Conservation (phyloP, 768 basidiomycete species). For the Tephrocybe sp. region DNA sequence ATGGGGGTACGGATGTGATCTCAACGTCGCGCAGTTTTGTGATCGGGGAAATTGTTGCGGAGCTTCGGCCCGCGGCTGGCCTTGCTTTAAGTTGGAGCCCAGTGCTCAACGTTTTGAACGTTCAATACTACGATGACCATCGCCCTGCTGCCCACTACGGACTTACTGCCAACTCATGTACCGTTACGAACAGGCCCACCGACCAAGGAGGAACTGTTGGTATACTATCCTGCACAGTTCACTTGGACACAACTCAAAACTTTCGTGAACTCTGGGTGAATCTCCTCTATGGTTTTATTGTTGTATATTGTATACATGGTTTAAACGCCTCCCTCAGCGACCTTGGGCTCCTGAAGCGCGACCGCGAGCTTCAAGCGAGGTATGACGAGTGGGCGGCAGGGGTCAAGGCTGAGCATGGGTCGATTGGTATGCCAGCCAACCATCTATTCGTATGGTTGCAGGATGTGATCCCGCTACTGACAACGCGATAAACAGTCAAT, state of each 20-base stretch:
- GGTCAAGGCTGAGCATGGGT: slow-evolving; percentile 60
- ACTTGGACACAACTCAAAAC: slow-evolving; percentile 75
- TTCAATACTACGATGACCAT: slow-evolving; percentile 9
- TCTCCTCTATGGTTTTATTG: neutral
- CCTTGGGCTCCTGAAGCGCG: slow-evolving; percentile 75
- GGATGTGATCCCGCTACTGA: neutral
- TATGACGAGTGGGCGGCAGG: slow-evolving; percentile 59
- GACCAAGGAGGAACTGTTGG: slow-evolving; percentile 61
- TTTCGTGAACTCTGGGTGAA: slow-evolving; percentile 77
- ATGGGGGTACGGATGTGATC: too few relatives aligned
- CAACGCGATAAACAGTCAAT: slow-evolving; percentile 41
- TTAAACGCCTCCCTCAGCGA: slow-evolving; percentile 48
- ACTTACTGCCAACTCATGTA: slow-evolving; percentile 25
- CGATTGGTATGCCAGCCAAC: slow-evolving; percentile 61
- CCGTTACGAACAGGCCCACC: slow-evolving; percentile 59
- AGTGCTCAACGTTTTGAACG: too few relatives aligned
- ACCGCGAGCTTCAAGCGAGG: slow-evolving; percentile 62
- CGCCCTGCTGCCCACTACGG: neutral
- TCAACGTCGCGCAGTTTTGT: too few relatives aligned
- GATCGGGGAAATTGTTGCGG: neutral
- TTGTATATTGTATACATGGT: too few relatives aligned
- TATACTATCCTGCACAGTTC: slow-evolving; percentile 71
- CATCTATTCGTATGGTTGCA: too few relatives aligned
- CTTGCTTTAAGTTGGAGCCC: too few relatives aligned
- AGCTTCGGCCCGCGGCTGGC: slow-evolving; percentile 1